Conservation (phyloP, 2,329 filamentous ascomycete genomes). For the Gnomoniopsis smithogilvyi region DNA sequence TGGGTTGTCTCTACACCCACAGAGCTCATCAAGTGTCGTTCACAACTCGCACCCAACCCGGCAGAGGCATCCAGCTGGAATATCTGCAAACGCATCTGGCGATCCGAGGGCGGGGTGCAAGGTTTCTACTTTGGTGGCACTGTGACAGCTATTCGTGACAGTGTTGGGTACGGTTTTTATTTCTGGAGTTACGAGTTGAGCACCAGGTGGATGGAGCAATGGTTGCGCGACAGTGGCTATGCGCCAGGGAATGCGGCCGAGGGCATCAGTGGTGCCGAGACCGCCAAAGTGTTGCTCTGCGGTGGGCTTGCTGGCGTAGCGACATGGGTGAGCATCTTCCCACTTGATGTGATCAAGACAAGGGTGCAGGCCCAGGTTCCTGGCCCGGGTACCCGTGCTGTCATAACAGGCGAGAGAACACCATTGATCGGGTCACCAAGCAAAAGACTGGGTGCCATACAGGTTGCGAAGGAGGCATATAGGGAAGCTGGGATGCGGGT, state of each 20-base stretch:
- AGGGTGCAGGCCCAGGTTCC: conserved; percentile 73
- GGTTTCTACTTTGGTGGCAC: conserved; percentile 80
- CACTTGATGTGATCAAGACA: conserved; percentile 89
- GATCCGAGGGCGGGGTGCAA: conserved; percentile 52
- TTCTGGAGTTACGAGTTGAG: conserved; percentile 89
- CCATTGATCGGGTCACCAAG: conserved; percentile 25
- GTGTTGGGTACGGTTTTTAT: conserved; percentile 95
- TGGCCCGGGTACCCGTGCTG: conserved; percentile 17
- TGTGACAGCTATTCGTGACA: conserved; percentile 79
- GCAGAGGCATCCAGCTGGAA: conserved; percentile 54
- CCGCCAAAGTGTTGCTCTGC: conserved; percentile 70
- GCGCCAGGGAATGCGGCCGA: not conserved
- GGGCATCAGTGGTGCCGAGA: conserved; percentile 35
- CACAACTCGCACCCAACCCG: conserved; percentile 58
- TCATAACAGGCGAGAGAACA: conserved; percentile 22
- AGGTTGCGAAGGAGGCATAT: conserved; percentile 66
- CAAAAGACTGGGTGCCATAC: conserved; percentile 50
- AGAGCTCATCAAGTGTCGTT: conserved; percentile 85
- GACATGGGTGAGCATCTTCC: conserved; percentile 89
- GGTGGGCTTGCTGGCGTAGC: conserved; percentile 84
- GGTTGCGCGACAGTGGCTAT: not conserved
- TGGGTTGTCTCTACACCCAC: conserved; percentile 86
- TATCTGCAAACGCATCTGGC: conserved; percentile 61
- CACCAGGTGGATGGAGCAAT: conserved; percentile 51
- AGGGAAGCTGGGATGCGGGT: conserved; percentile 55